A percentile compares a stretch with the other conserved stretches of the same genome.
These are phyloP conservation scores for Acacia confusa DNA, from an alignment of 306 rosid species.

Conservation along the genomic window DNA sequence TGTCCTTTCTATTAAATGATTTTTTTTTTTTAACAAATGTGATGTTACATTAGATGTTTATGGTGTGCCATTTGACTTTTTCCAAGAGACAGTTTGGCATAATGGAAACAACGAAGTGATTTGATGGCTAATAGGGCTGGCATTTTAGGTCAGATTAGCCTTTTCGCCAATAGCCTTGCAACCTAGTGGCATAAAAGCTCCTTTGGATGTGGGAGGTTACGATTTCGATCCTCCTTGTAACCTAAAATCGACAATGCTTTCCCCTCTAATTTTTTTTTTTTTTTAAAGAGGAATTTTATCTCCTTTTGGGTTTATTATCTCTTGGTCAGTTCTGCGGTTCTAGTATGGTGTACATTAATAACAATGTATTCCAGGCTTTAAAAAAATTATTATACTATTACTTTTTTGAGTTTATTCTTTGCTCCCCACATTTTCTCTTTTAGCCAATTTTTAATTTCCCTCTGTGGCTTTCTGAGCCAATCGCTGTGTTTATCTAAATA, in stretches of 20 bases:
- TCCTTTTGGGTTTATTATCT: constrained; percentile 14
- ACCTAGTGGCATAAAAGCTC: too few relatives aligned
- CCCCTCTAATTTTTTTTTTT: too few relatives aligned
- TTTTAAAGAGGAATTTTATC: not conserved
- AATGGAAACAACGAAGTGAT: not conserved
- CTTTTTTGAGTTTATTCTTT: constrained; percentile 8
- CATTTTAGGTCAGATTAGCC: not conserved
- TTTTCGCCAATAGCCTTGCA: too few relatives aligned
- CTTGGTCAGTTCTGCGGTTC: not conserved
- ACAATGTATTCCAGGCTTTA: not conserved
- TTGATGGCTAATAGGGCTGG: not conserved
- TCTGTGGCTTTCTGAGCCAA: not conserved
- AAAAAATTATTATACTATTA: not conserved
- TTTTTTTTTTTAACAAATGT: not conserved
- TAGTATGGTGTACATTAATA: constrained; percentile 1
- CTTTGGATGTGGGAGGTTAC: too few relatives aligned
- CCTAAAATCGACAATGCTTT: too few relatives aligned
- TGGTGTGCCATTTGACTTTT: not conserved
- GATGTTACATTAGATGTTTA: constrained; percentile 9
- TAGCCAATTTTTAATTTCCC: not conserved
- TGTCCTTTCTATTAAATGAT: not conserved
- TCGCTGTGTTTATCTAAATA: not conserved
- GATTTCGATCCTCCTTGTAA: too few relatives aligned
- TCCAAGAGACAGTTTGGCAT: constrained; percentile 15
- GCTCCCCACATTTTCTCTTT: not conserved